phyloP scores from a whole-genome alignment of 108 stramenopile genomes.

The Nannochloropsis gaditana region DNA sequence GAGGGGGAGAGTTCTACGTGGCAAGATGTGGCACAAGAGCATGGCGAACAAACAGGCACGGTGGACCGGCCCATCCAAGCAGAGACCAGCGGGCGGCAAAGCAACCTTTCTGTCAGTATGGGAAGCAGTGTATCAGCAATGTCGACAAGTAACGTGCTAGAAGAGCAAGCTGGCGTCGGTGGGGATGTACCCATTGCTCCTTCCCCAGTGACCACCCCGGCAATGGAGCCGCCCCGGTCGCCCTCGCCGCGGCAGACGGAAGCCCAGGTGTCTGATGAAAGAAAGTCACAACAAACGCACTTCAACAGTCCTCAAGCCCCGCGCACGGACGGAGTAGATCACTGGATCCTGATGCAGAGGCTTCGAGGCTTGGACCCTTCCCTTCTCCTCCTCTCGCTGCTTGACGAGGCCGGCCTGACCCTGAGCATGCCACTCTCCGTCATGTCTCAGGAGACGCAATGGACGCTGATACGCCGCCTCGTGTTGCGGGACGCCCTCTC shows the following conservation, averaged over 20 bases:
- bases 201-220: too few relatives aligned
- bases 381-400: not conserved
- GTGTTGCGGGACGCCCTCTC: not conserved
- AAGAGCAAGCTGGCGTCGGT: too few relatives aligned
- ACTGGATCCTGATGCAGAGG: conserved; percentile 3
- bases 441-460: conserved; percentile 4
- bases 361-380: not conserved
- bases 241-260: too few relatives aligned
- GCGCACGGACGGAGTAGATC: not conserved
- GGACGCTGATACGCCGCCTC: conserved; percentile 11
- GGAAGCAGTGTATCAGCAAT: too few relatives aligned
- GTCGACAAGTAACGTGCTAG: too few relatives aligned
- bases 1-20: not conserved
- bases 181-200: too few relatives aligned
- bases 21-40: not conserved
- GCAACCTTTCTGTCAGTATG: too few relatives aligned
- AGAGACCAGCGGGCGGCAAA: too few relatives aligned
- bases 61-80: not conserved
- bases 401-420: not conserved
- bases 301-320: not conserved
- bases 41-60: not conserved
- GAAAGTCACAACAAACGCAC: not conserved
- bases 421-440: not conserved
- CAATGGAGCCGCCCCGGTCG: too few relatives aligned
- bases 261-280: too few relatives aligned